Conservation (phyloP, 805 yeast species). For the Millerozyma acaciae region DNA sequence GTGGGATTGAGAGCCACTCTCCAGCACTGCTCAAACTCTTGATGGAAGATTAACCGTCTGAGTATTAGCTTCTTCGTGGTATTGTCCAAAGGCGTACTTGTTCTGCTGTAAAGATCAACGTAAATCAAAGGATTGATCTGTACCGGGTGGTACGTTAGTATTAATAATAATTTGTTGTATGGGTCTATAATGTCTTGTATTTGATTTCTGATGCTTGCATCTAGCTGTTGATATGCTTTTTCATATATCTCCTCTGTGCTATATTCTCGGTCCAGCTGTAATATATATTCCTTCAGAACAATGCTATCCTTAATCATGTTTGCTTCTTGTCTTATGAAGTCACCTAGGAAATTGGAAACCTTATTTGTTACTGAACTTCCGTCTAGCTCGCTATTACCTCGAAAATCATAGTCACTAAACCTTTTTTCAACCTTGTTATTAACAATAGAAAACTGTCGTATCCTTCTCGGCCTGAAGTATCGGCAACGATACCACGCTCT, state of each 20-base stretch:
- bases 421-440: no score
- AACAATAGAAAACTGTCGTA: no score
- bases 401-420: no score
- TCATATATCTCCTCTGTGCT: constrained; percentile 2
- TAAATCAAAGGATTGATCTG: constrained; percentile 28
- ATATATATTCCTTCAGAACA: neutral
- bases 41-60: constrained; percentile 29
- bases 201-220: constrained; percentile 10
- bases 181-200: constrained; percentile 24
- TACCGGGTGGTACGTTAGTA: constrained; percentile 30
- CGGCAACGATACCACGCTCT: no score
- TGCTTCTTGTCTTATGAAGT: constrained; percentile 7
- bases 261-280: neutral
- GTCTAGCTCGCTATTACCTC: constrained; percentile 2
- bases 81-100: constrained; percentile 16
- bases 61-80: constrained; percentile 19
- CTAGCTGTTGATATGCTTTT: constrained; percentile 1
- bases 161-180: constrained; percentile 24
- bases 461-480: no score
- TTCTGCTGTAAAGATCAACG: constrained; percentile 13
- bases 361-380: constrained; percentile 4
- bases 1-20: constrained; percentile 19
- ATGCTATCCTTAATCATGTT: constrained; percentile 3
- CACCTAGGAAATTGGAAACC: constrained; percentile 5
- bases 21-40: constrained; percentile 30